Evolutionary conservation across 192 early-diverging fungal genomes (phyloP), one percentile per base, ranked within the genome.

Genomic region (Thoreauomyces humboldtii): DNA sequence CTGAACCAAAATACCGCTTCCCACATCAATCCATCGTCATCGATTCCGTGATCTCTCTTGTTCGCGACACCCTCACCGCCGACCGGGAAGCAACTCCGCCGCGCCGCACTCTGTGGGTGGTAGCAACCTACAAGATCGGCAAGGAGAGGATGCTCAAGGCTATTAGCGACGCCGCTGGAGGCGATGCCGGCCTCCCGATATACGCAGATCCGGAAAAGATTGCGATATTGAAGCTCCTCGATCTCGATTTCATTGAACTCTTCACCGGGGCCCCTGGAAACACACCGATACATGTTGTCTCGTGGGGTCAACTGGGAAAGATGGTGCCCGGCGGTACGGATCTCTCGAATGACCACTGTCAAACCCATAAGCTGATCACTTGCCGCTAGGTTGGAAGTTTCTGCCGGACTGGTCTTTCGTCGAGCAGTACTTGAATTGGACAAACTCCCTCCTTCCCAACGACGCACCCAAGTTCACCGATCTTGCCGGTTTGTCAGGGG

Each of bases 111-210:
- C 70, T 97, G 36, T 65, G 93, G 42, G 82, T 89, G 6, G 86
- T 94, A 9, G 93, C 93, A 0, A 88, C 91, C 1, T 96, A 94
- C 73, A 77, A 79, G 6, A 92, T 97, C 58, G 95, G 95, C 44
- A 97, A 97, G 69, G 94, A 97, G 73, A 81, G 79, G 15, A 77
- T 92, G 4, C 86, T 83, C 65, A 66, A 72, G 25, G 65, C 70
- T 75, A 82, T 85, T 51, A 83, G 81, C 12, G 79, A 82, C 27
- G 19, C 29, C 14, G 60, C 72, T 2, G 63, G 86, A 7, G 51
- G 73, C 28, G n/a, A n/a, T n/a, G n/a, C n/a, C n/a, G 72, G 73
- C 72, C 81, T 83, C 27, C 75, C 90, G 47, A 86, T 78, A 81
- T 70, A 72, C 48, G 48, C 70, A 57, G 59, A 72, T 2, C 86